phyloP scores from a whole-genome alignment of 2,329 filamentous ascomycete genomes.

The Aspergillus floridensis region DNA sequence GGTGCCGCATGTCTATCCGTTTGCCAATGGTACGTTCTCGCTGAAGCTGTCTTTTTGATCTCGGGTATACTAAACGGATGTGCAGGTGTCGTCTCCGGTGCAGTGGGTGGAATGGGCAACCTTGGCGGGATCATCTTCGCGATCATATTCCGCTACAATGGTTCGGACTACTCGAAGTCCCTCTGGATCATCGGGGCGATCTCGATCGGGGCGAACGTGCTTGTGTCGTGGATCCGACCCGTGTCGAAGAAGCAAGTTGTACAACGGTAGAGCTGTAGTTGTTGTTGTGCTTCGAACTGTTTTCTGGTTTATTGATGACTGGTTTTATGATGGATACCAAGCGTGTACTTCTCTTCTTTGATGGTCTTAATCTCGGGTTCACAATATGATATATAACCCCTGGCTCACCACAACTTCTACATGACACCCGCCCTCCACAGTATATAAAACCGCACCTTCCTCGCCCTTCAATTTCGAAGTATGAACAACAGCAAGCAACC shows the following conservation, averaged over 20 bases:
- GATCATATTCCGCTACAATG: conserved; percentile 75
- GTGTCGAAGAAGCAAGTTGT: conserved; percentile 53
- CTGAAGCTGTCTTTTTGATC: not conserved
- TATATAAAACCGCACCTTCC: no score
- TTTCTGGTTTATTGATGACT: not conserved
- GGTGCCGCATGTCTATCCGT: conserved; percentile 80
- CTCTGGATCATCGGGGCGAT: conserved; percentile 83
- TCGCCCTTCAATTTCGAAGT: no score
- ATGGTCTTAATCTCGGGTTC: not conserved
- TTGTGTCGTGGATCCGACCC: conserved; percentile 62
- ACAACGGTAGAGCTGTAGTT: conserved; percentile 5
- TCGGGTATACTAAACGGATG: not conserved
- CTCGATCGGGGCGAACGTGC: conserved; percentile 66
- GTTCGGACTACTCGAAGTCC: conserved; percentile 63
- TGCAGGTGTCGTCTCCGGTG: conserved; percentile 63
- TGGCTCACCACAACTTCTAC: no score
- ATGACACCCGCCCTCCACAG: no score
- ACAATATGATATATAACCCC: no score
- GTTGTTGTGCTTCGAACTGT: not conserved
- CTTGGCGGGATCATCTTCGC: conserved; percentile 82
- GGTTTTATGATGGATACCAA: not conserved
- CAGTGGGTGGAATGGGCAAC: conserved; percentile 78
- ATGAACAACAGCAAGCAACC: no score
- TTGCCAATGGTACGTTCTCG: conserved; percentile 64
- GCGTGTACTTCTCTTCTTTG: not conserved